phyloP scores from a whole-genome alignment of 805 yeast species.

The Debaryomyces prosopidis region DNA sequence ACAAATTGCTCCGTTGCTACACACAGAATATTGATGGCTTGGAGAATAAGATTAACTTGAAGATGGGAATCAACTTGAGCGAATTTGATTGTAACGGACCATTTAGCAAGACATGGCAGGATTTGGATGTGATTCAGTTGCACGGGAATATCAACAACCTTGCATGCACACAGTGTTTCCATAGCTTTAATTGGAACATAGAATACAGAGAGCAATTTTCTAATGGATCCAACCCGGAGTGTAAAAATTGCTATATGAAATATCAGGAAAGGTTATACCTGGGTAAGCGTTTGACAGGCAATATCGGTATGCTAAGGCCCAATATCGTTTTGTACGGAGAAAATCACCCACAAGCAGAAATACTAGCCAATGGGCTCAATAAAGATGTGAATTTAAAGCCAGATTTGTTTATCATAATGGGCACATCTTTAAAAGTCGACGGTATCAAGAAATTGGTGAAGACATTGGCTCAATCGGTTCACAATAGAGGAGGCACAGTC shows the following conservation, averaged over 20 bases:
- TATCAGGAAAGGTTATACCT: slow-evolving; percentile 55
- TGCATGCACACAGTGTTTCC: slow-evolving; percentile 72
- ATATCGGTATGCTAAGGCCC: slow-evolving; percentile 79
- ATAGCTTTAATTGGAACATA: slow-evolving; percentile 60
- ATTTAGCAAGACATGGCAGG: slow-evolving; percentile 53
- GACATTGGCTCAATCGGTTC: slow-evolving; percentile 66
- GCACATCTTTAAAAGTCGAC: slow-evolving; percentile 88
- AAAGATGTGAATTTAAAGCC: slow-evolving; percentile 69
- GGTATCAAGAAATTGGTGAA: slow-evolving; percentile 83
- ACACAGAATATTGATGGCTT: slow-evolving; percentile 95
- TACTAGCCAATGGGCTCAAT: slow-evolving; percentile 67
- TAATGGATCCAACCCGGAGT: slow-evolving; percentile 72
- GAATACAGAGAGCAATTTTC: slow-evolving; percentile 47
- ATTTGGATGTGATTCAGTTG: slow-evolving; percentile 77
- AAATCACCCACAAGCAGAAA: slow-evolving; percentile 84
- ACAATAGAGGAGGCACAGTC: slow-evolving; percentile 77
- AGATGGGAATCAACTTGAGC: slow-evolving; percentile 49
- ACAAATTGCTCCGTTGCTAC: slow-evolving; percentile 78
- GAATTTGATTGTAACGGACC: slow-evolving; percentile 24
- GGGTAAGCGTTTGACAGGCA: slow-evolving; percentile 76
- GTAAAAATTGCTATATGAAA: slow-evolving; percentile 63
- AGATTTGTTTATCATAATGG: slow-evolving; percentile 82
- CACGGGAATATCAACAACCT: slow-evolving; percentile 86
- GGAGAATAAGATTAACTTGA: slow-evolving; percentile 65
- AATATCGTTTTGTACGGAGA: slow-evolving; percentile 92